Conservation (phyloP, 2,329 filamentous ascomycete genomes). For the Scedosporium minutisporum region DNA sequence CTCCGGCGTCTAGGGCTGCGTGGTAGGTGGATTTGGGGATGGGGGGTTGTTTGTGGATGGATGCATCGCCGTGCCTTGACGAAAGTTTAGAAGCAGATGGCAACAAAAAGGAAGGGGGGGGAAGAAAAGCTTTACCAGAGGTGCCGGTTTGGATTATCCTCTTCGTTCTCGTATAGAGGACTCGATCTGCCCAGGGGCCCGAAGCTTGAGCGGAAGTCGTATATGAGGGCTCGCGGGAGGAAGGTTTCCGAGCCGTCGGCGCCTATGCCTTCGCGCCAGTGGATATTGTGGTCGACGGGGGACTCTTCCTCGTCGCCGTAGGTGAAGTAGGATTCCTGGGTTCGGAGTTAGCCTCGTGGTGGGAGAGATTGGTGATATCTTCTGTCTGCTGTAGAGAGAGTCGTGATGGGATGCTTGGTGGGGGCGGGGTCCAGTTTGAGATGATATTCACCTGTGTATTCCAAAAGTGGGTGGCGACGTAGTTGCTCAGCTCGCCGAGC, state of each 20-base stretch:
- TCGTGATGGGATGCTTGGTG: not conserved
- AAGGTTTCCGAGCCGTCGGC: constrained; percentile 83
- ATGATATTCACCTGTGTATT: constrained; percentile 64
- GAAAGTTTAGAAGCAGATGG: constrained; percentile 1
- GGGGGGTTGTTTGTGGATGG: constrained; percentile 57
- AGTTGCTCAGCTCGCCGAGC: constrained; percentile 87
- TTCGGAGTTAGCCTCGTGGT: not conserved
- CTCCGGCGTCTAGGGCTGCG: constrained; percentile 63
- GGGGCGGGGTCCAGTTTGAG: not conserved
- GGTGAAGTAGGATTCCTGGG: constrained; percentile 92
- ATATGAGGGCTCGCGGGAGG: constrained; percentile 82
- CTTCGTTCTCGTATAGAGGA: constrained; percentile 62
- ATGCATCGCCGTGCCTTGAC: constrained; percentile 53
- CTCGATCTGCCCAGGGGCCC: constrained; percentile 82
- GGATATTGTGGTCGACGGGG: constrained; percentile 49
- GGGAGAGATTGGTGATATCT: not conserved
- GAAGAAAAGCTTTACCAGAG: not conserved
- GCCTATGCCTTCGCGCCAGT: constrained; percentile 77
- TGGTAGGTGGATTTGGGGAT: constrained; percentile 71
- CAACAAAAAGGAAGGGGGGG: not conserved
- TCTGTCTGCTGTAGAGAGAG: not conserved
- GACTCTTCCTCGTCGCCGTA: constrained; percentile 47
- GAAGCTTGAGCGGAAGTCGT: constrained; percentile 90
- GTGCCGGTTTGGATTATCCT: constrained; percentile 10
- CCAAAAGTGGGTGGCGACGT: constrained; percentile 94